Percentiles rank a stretch among this genome's conserved stretches.
phyloP scores from a whole-genome alignment of 805 yeast genomes.

The Crinitomyces ghanaensis region DNA sequence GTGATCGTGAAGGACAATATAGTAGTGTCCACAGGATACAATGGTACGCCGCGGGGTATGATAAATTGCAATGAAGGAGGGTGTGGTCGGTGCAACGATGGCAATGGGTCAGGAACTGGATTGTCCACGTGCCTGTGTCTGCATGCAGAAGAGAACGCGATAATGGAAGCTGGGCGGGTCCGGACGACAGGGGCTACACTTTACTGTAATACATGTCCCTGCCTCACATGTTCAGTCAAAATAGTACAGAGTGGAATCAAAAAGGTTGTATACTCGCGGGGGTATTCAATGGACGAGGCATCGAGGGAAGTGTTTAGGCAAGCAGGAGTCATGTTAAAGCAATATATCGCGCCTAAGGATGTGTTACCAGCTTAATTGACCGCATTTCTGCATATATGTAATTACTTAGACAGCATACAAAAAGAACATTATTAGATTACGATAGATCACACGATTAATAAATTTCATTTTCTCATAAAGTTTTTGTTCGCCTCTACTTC shows the following conservation, averaged over 20 bases:
- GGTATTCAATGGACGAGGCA: conserved; percentile 83
- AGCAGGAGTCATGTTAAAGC: conserved; percentile 65
- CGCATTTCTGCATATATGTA: no score
- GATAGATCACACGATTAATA: no score
- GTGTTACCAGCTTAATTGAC: conserved; percentile 13
- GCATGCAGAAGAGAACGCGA: conserved; percentile 96
- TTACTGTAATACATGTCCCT: conserved; percentile 94
- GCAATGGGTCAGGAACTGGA: conserved; percentile 47
- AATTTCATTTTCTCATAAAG: no score
- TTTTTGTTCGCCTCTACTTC: no score
- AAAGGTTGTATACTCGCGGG: conserved; percentile 88
- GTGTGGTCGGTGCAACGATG: conserved; percentile 76
- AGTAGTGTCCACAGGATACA: conserved; percentile 92
- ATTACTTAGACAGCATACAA: no score
- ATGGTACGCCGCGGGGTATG: conserved; percentile 89
- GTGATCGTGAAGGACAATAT: conserved; percentile 78
- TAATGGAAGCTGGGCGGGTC: conserved; percentile 87
- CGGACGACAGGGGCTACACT: conserved; percentile 51
- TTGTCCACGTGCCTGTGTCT: conserved; percentile 81
- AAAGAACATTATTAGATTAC: no score
- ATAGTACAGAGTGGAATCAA: conserved; percentile 85
- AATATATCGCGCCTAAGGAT: conserved; percentile 34
- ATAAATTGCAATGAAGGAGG: conserved; percentile 94
- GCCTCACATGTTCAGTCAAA: conserved; percentile 89
- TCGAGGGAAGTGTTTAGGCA: conserved; percentile 59